phyloP scores from a whole-genome alignment of 495 filamentous ascomycete species.

The Xylaria curta region DNA sequence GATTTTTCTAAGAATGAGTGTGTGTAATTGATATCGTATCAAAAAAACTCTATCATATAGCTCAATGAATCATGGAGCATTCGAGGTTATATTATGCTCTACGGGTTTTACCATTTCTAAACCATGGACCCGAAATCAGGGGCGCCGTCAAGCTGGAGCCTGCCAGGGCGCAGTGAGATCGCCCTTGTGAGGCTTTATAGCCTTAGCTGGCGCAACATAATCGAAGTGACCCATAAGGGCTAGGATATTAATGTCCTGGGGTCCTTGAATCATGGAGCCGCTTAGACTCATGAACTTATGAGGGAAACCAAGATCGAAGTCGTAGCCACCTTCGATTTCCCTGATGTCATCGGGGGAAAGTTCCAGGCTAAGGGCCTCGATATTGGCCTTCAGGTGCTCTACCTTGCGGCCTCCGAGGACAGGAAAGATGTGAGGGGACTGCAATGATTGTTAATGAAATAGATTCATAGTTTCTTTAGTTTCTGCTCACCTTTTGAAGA shows the following conservation, averaged over 20 bases:
- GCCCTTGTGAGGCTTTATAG: slow-evolving; percentile 8
- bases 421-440: slow-evolving; percentile 65
- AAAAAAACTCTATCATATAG: not conserved
- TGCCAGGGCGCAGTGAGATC: slow-evolving; percentile 17
- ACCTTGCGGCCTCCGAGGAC: slow-evolving; percentile 63
- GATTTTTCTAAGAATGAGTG: not conserved
- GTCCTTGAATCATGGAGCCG: slow-evolving; percentile 12
- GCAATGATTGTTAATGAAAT: not conserved
- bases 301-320: slow-evolving; percentile 64
- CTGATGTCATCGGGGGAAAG: slow-evolving; percentile 61
- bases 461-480: not conserved
- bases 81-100: not conserved
- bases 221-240: slow-evolving; percentile 4
- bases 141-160: not conserved
- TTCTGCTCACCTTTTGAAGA: slow-evolving; percentile 56
- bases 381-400: slow-evolving; percentile 62
- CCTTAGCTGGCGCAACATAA: slow-evolving; percentile 11
- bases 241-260: slow-evolving; percentile 1
- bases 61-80: not conserved
- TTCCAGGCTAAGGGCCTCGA: slow-evolving; percentile 60
- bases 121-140: not conserved
- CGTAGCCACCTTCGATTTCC: slow-evolving; percentile 61
- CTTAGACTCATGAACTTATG: slow-evolving; percentile 43
- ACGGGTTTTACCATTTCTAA: too few relatives aligned
- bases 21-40: not conserved